Conservation (phyloP, 2,329 filamentous ascomycete genomes). For the Niveomyces coronatus region DNA sequence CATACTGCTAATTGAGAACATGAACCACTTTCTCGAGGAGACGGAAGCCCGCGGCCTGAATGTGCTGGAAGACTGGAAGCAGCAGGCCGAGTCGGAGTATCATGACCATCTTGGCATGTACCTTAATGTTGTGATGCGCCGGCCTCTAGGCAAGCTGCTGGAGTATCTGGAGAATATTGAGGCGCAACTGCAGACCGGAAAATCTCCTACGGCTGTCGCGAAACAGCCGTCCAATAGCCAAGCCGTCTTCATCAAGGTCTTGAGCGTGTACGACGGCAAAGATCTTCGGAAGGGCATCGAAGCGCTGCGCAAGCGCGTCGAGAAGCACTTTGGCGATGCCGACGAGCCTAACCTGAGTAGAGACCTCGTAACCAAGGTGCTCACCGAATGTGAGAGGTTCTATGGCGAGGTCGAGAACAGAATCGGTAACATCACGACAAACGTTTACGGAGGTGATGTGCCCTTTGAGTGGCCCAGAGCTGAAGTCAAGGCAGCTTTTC, state of each 20-base stretch:
- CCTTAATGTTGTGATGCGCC: conserved; percentile 74
- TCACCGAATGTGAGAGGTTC: conserved; percentile 51
- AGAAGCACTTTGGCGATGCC: conserved; percentile 93
- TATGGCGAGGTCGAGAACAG: conserved; percentile 52
- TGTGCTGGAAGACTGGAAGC: conserved; percentile 73
- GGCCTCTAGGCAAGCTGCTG: conserved; percentile 80
- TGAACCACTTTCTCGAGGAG: conserved; percentile 95
- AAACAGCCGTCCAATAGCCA: conserved; percentile 76
- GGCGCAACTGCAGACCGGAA: conserved; percentile 51
- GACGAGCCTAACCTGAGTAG: conserved; percentile 60
- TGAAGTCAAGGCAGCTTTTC: conserved; percentile 52
- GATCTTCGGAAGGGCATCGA: conserved; percentile 88
- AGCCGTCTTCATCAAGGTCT: conserved; percentile 73
- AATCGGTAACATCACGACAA: conserved; percentile 48
- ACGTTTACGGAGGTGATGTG: conserved; percentile 55
- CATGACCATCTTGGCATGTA: conserved; percentile 82
- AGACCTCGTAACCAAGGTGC: conserved; percentile 46
- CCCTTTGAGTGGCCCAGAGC: conserved; percentile 55
- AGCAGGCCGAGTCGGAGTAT: conserved; percentile 67
- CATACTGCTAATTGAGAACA: conserved; percentile 95
- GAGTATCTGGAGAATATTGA: conserved; percentile 90
- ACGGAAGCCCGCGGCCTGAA: conserved; percentile 66
- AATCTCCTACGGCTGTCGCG: conserved; percentile 55
- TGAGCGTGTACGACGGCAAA: conserved; percentile 69
- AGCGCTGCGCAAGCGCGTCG: conserved; percentile 77